Base-by-base conservation (phyloP, 306 rosid species). In the Trifolium subterraneum region DNA sequence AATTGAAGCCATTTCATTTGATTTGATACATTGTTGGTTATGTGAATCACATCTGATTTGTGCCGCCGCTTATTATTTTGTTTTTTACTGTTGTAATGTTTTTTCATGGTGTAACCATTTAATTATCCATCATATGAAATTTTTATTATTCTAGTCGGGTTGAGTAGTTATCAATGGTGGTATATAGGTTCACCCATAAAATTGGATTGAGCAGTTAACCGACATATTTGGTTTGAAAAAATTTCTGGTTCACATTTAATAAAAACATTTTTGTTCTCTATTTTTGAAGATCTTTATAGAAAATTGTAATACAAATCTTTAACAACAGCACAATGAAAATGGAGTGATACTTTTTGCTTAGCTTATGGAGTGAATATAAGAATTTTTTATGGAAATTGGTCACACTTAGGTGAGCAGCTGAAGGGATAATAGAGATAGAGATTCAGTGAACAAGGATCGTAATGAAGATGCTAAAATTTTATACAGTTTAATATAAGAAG, bases 1-100 rank as follows among this genome's bases (percentile, higher is more conserved):
- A 81, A 83, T 72, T 36, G 25, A 68, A 78, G 59, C 65, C 45
- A 79, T 66, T 45, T 73, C 45, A 79, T 66, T 45, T 73, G n/a
- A 36, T 60, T 73, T 64, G 77, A 73, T 80, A 63, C 70, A 16
- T 45, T 51, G 44, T 59, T 70, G 68, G 58, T 74, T 55, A 70
- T 74, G 80, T 60, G 71, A 63, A 73, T 52, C 84, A 50, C 74
- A 69, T 69, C 15, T 67, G 67, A 77, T 76, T 47, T 66, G 50
- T 19, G 48, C 42, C 31, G 11, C 39, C 10, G 20, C 63, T 55
- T 38, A 66, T 71, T 56, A n/a, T 59, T 67, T 77, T 2, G 39
- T 54, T 69, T 64, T 56, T 56, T 4, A 68, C 70, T 23, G 27
- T 27, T 36, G 72, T 73, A 11, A 64, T 77, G 78, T 70, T 42